Evolutionary conservation across 1,284 basidiomycete species (phyloP), one percentile per base, ranked within the genome.

Genomic region (Ganoderma multipileum): DNA sequence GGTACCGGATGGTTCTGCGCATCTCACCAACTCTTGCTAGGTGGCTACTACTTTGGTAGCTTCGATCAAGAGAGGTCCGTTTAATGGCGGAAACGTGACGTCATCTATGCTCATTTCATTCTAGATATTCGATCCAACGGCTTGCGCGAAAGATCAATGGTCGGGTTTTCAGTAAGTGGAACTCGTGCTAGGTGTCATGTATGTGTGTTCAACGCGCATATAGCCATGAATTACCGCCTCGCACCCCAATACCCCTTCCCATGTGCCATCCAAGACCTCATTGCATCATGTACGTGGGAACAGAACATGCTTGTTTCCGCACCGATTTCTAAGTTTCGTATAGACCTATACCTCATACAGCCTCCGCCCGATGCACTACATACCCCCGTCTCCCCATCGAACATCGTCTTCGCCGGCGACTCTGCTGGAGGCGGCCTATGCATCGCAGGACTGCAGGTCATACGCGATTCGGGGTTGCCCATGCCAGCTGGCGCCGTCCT

Each of bases 241-340:
- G 91, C 96, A 14, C 96, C 96, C 0, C 96, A 98, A 80, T 98
- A 97, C 74, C 97, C 97, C 0, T 99, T 98, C 81, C 97, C 97
- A 0, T 99, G 97, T 75, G 95, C 93, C 0, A 82, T 99, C 18
- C 95, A 97, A 76, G 96, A 98, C 79, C 83, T 91, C 60, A 77
- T 98, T 12, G 93, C 96, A 1, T 91, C 95, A 6, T 98, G 93
- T 91, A 75, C 70, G 86, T 79, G 2, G 1, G 5, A 11, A 8
- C 38, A 18, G 5, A 11, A 8, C 38, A 18, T 36, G 28, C 16
- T 23, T 26, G n/a, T 54, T 26, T 20, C 23, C 28, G 23, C 6
- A 18, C 66, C 16, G 55, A 38, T 47, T 28, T 65, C 67, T 58
- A 57, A 42, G 30, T 47, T 54, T 38, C 77, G 83, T 84, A 82